These are phyloP conservation scores for Oryza longistaminata DNA, from an alignment of 176 grass and related monocot species.

Conservation along the genomic window DNA sequence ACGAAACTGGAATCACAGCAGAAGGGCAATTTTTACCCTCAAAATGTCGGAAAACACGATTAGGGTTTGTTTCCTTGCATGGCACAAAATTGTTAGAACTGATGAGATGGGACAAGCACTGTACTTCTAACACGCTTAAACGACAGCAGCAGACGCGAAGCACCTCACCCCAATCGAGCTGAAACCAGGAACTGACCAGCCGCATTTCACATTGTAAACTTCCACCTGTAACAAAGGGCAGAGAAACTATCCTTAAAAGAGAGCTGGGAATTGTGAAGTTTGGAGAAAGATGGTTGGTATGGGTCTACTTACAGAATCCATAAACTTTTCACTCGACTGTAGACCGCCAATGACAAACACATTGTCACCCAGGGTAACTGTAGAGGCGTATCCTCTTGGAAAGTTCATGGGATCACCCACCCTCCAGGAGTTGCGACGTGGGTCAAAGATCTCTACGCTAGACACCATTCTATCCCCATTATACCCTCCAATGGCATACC, in stretches of 20 bases:
- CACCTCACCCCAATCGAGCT: slow-evolving; percentile 71
- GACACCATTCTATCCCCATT: slow-evolving; percentile 63
- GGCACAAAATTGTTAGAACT: background rate
- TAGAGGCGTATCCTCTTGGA: slow-evolving; percentile 66
- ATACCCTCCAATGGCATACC: slow-evolving; percentile 76
- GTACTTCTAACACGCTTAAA: slow-evolving; percentile 17
- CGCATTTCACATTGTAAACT: slow-evolving; percentile 49
- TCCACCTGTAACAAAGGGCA: slow-evolving; percentile 52
- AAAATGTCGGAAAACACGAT: background rate
- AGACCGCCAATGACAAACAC: slow-evolving; percentile 71
- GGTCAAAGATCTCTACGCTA: slow-evolving; percentile 76
- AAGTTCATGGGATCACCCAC: slow-evolving; percentile 59
- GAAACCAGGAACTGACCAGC: slow-evolving; percentile 53
- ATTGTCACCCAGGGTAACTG: slow-evolving; percentile 46
- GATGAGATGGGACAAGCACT: slow-evolving; percentile 10
- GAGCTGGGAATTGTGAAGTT: background rate
- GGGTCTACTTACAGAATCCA: slow-evolving; percentile 57
- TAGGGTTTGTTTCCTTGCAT: background rate
- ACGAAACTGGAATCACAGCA: slow-evolving; percentile 1
- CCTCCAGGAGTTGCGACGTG: slow-evolving; percentile 63
- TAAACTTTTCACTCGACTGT: slow-evolving; percentile 40
- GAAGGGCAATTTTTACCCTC: slow-evolving; percentile 8
- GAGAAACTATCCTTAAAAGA: slow-evolving; percentile 20
- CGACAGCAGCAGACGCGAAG: slow-evolving; percentile 61
- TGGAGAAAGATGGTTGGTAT: background rate